phyloP scores from a whole-genome alignment of 192 early-diverging fungal species.

The Gaertneriomyces sp. region DNA sequence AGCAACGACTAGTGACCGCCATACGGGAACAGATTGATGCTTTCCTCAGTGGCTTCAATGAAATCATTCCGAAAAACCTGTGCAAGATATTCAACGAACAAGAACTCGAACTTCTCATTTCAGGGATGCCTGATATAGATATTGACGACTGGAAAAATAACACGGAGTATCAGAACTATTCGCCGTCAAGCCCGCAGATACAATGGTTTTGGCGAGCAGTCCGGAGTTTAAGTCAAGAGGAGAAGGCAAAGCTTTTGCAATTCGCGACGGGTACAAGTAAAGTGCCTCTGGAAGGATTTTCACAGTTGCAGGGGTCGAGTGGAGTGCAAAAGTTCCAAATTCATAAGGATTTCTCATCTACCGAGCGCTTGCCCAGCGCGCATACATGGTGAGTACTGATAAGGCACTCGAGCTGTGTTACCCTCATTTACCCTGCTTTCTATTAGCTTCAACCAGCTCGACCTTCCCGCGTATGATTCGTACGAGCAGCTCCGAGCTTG shows the following conservation, averaged over 20 bases:
- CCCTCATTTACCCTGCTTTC: conserved; percentile 6
- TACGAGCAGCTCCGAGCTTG: conserved; percentile 83
- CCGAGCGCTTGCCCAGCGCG: conserved; percentile 86
- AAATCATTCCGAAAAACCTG: conserved; percentile 86
- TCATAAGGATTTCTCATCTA: conserved; percentile 88
- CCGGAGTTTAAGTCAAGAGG: conserved; percentile 94
- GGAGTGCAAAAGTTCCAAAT: conserved; percentile 99
- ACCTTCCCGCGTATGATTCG: conserved; percentile 86
- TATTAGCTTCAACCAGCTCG: conserved; percentile 93
- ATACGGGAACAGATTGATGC: conserved; percentile 93
- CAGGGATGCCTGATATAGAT: conserved; percentile 97
- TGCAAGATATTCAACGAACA: conserved; percentile 99
- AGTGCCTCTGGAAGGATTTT: conserved; percentile 95
- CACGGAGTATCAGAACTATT: conserved; percentile 93
- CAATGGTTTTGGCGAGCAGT: conserved; percentile 99
- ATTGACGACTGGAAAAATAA: conserved; percentile 99
- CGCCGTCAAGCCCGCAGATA: conserved; percentile 78
- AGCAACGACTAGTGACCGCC: conserved; percentile 84
- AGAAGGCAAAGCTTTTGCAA: conserved; percentile 94
- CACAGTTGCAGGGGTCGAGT: conserved; percentile 84
- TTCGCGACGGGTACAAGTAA: conserved; percentile 98
- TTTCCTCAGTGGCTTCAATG: conserved; percentile 93
- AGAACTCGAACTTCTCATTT: conserved; percentile 96
- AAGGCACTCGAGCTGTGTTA: not conserved
- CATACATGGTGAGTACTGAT: conserved; percentile 81